Percentiles rank a stretch among this genome's conserved stretches.
phyloP scores from a whole-genome alignment of 371 early-diverging fungal species.

The Nematocida ironsii region DNA sequence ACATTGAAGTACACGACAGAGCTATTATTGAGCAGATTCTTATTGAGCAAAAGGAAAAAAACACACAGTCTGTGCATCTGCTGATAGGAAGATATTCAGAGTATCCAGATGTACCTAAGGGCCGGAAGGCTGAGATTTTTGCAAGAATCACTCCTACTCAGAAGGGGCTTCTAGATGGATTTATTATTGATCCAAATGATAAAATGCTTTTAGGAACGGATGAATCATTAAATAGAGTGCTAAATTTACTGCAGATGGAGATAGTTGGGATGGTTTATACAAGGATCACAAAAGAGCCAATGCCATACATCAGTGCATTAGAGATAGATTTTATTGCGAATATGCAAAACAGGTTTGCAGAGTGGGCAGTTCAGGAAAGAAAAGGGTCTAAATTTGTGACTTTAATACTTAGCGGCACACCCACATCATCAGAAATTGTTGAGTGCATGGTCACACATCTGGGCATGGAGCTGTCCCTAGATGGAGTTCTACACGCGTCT shows the following conservation, averaged over 20 bases:
- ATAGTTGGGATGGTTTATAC: constrained; percentile 84
- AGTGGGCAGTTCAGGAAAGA: constrained; percentile 69
- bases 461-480: constrained; percentile 81
- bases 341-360: constrained; percentile 78
- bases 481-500: constrained; percentile 79
- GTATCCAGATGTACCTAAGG: constrained; percentile 84
- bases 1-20: constrained; percentile 88
- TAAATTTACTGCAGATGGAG: constrained; percentile 74
- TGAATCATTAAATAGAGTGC: constrained; percentile 71
- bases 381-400: constrained; percentile 57
- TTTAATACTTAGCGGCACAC: constrained; percentile 68
- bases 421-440: constrained; percentile 78
- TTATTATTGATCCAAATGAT: constrained; percentile 72
- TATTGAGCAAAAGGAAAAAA: constrained; percentile 79
- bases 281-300: constrained; percentile 80
- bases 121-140: constrained; percentile 90
- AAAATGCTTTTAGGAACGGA: constrained; percentile 62
- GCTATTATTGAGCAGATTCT: constrained; percentile 81
- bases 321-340: constrained; percentile 84
- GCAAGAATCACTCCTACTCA: constrained; percentile 90
- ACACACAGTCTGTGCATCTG: constrained; percentile 83
- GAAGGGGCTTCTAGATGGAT: constrained; percentile 76
- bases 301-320: constrained; percentile 85
- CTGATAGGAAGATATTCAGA: constrained; percentile 86
- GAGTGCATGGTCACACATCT: constrained; percentile 87